Conservation (phyloP, 306 rosid genomes). For the Fragaria nilgerrensis region DNA sequence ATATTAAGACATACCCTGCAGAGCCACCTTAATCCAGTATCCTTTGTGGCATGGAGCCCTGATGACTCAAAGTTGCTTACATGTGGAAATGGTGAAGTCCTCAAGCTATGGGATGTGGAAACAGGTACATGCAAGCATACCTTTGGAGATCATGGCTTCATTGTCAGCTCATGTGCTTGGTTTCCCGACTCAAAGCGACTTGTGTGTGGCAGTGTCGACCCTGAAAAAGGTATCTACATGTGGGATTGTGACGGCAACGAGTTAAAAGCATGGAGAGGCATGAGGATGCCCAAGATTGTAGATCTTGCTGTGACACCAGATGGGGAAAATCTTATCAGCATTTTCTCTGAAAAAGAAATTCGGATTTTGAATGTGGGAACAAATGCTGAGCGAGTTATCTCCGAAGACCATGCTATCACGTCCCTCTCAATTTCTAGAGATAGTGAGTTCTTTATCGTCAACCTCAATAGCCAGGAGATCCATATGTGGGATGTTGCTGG, state of each 20-base stretch:
- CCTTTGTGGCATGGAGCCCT: constrained; percentile 97
- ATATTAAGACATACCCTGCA: constrained; percentile 53
- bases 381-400: constrained; percentile 59
- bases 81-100: constrained; percentile 83
- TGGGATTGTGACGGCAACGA: constrained; percentile 86
- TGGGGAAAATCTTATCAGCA: constrained; percentile 75
- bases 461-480: constrained; percentile 83
- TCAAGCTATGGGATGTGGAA: constrained; percentile 93
- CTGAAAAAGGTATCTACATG: constrained; percentile 81
- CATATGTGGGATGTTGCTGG: constrained; percentile 92
- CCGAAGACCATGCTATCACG: constrained; percentile 63
- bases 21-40: constrained; percentile 71
- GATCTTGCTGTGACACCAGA: constrained; percentile 84
- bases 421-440: constrained; percentile 68
- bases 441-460: constrained; percentile 75
- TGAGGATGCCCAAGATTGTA: constrained; percentile 79
- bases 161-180: constrained; percentile 97
- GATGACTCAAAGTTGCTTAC: constrained; percentile 86
- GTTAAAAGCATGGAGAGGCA: constrained; percentile 81
- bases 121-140: constrained; percentile 89
- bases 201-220: constrained; percentile 85
- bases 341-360: constrained; percentile 74
- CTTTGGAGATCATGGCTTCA: constrained; percentile 69
- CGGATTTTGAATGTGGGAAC: constrained; percentile 60
- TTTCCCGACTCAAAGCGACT: constrained; percentile 79